phyloP scores from a whole-genome alignment of 2,329 filamentous ascomycete genomes.

The Aspergillus candidus region DNA sequence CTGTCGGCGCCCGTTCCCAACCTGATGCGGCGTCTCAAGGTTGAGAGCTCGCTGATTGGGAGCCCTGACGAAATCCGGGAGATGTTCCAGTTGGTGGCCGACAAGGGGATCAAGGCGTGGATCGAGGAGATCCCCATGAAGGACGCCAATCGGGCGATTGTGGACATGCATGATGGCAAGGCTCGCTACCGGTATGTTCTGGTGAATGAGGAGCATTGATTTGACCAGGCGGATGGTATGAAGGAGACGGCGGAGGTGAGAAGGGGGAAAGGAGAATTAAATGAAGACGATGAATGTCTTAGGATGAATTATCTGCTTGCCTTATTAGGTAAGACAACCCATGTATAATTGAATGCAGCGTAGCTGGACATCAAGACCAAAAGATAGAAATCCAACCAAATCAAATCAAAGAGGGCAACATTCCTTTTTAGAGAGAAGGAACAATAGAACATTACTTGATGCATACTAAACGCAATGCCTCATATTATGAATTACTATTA shows the following conservation, averaged over 20 bases:
- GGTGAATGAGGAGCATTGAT: slow-evolving; percentile 32
- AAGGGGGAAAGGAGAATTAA: slow-evolving; percentile 5
- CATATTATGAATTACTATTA: slow-evolving; percentile 41
- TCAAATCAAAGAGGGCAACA: too few relatives aligned
- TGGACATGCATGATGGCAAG: slow-evolving; percentile 41
- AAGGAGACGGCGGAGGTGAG: neutral
- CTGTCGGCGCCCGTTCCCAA: slow-evolving; percentile 51
- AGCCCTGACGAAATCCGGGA: slow-evolving; percentile 37
- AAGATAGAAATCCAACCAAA: too few relatives aligned
- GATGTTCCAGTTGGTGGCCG: slow-evolving; percentile 40
- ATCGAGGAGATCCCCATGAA: slow-evolving; percentile 38
- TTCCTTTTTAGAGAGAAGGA: too few relatives aligned
- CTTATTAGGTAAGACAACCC: too few relatives aligned
- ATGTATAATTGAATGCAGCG: too few relatives aligned
- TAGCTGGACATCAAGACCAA: too few relatives aligned
- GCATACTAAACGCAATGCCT: too few relatives aligned
- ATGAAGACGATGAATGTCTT: too few relatives aligned
- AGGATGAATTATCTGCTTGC: too few relatives aligned
- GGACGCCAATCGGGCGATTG: slow-evolving; percentile 39
- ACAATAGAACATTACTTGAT: too few relatives aligned
- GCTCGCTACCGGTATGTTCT: slow-evolving; percentile 44
- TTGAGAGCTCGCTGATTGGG: slow-evolving; percentile 45
- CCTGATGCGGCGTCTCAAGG: slow-evolving; percentile 50
- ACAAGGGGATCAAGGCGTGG: slow-evolving; percentile 39
- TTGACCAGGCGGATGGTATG: too few relatives aligned